A percentile compares a stretch with the other conserved stretches of the same genome.
These are phyloP conservation scores for Botrytis medusae DNA, from an alignment of 2,329 filamentous ascomycete species.

Conservation along the genomic window DNA sequence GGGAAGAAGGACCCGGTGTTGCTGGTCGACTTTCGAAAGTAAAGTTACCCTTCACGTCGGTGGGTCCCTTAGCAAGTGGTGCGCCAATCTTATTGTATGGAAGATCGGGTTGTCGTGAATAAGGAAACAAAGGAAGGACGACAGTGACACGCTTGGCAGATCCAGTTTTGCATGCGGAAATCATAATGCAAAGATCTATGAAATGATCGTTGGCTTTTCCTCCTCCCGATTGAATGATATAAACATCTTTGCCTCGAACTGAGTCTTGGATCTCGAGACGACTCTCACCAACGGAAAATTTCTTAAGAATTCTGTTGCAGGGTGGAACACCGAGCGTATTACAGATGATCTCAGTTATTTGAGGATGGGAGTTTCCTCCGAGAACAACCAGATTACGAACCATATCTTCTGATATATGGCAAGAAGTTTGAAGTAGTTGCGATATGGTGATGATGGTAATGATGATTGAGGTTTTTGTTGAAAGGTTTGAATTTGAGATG, in stretches of 20 bases:
- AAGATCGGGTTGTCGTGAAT: conserved; percentile 92
- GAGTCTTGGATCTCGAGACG: conserved; percentile 95
- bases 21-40: conserved; percentile 92
- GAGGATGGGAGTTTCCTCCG: conserved; percentile 88
- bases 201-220: conserved; percentile 95
- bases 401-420: conserved; percentile 52
- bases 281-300: conserved; percentile 94
- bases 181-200: conserved; percentile 95
- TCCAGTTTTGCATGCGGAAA: conserved; percentile 94
- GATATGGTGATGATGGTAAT: neutral
- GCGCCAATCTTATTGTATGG: conserved; percentile 96
- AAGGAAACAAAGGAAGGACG: conserved; percentile 92
- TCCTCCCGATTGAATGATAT: conserved; percentile 93
- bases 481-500: conserved; percentile 25
- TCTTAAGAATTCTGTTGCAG: conserved; percentile 79
- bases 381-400: conserved; percentile 94
- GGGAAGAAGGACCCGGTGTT: conserved; percentile 73
- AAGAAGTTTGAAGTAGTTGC: neutral
- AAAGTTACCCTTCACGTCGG: conserved; percentile 57
- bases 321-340: conserved; percentile 83
- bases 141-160: conserved; percentile 92
- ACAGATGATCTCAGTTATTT: conserved; percentile 83
- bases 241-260: conserved; percentile 97
- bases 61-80: conserved; percentile 71
- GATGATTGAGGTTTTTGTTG: neutral